These are phyloP conservation scores for Suzukiozyma palmioleophila DNA, from an alignment of 1,139 yeast genomes.

Conservation along the genomic window DNA sequence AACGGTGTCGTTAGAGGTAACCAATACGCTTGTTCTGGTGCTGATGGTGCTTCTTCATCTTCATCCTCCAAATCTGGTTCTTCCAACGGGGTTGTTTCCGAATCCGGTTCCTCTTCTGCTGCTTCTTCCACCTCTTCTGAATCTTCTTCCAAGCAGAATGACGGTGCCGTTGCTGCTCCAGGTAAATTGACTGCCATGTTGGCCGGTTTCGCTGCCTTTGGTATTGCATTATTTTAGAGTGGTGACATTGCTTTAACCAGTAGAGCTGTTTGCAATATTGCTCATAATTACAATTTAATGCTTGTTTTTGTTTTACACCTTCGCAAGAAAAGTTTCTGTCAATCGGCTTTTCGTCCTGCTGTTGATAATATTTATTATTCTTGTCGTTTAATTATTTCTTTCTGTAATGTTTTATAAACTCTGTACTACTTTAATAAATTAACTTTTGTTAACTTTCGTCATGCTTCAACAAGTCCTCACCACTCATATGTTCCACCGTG, in stretches of 20 bases:
- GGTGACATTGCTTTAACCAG: neutral
- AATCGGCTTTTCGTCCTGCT: neutral
- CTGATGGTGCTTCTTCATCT: conserved; percentile 41
- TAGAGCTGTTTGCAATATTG: too few relatives aligned
- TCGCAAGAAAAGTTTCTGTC: neutral
- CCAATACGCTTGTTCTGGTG: conserved; percentile 77
- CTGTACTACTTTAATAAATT: neutral
- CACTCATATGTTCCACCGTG: conserved; percentile 42
- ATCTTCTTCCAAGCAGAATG: conserved; percentile 20
- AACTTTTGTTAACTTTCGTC: neutral
- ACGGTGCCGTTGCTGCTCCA: conserved; percentile 27
- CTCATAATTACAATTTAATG: neutral
- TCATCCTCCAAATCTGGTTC: conserved; percentile 39
- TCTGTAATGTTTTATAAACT: neutral
- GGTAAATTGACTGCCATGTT: conserved; percentile 48
- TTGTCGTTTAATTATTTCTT: neutral
- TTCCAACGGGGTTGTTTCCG: conserved; percentile 22
- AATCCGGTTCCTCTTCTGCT: conserved; percentile 22
- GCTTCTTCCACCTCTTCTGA: conserved; percentile 23
- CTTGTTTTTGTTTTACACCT: neutral
- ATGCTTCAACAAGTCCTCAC: conserved; percentile 16
- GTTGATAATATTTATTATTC: neutral
- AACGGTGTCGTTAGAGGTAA: conserved; percentile 88
- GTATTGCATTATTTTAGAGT: conserved; percentile 45
- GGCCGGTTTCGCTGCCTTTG: conserved; percentile 60